Evolutionary conservation across 2,329 filamentous ascomycete species (phyloP).

Genomic region (Knoxdaviesia capensis): DNA sequence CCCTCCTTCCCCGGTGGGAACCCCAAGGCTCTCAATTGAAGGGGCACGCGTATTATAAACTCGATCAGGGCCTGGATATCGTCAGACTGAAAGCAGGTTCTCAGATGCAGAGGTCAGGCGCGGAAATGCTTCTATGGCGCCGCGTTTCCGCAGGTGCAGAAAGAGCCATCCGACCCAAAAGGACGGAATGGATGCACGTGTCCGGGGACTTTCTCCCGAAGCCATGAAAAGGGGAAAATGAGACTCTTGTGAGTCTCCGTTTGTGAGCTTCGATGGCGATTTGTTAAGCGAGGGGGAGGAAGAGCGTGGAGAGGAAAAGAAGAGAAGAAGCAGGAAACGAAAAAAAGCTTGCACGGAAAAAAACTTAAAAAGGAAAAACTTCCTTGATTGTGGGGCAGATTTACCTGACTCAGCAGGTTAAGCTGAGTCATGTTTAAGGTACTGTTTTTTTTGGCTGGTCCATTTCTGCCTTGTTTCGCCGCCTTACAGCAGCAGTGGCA

Average conservation of each 20-base stretch:
- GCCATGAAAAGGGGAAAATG: constrained; percentile 24
- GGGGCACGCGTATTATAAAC: too few species aligned
- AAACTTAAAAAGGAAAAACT: constrained; percentile 6
- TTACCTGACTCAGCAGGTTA: too few species aligned
- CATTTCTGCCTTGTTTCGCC: too few species aligned
- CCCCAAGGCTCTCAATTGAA: too few species aligned
- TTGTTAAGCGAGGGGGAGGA: constrained; percentile 86
- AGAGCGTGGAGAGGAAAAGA: constrained; percentile 17
- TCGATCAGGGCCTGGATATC: too few species aligned
- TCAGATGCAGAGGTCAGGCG: constrained; percentile 20
- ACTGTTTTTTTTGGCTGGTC: too few species aligned
- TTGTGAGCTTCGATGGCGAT: constrained; percentile 99
- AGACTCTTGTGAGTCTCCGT: constrained; percentile 38
- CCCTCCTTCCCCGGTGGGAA: too few species aligned
- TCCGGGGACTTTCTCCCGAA: constrained; percentile 99
- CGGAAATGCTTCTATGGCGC: constrained; percentile 67
- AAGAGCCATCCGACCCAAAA: constrained; percentile 13
- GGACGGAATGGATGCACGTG: constrained; percentile 31
- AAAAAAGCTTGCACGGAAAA: constrained; percentile 5
- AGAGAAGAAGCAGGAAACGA: constrained; percentile 7
- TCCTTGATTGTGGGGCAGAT: constrained; percentile 1
- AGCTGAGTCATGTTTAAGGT: too few species aligned
- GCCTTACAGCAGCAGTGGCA: too few species aligned
- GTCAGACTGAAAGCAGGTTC: background rate
- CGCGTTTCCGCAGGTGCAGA: constrained; percentile 72